These are phyloP conservation scores for Mycena pura DNA, from an alignment of 768 basidiomycete species.

Conservation along the genomic window DNA sequence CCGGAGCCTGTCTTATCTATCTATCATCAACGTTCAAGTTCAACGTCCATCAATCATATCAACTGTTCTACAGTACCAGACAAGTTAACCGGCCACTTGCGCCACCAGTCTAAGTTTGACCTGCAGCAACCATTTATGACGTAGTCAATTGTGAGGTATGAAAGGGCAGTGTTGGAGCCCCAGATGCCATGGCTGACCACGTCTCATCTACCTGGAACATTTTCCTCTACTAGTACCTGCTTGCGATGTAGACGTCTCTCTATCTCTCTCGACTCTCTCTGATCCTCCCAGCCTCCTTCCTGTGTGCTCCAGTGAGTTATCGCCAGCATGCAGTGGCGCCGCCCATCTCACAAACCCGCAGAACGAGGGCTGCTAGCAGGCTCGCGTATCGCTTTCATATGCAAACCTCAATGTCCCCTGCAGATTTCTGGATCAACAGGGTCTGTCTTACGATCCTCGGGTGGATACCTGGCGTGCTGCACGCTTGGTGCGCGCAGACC, in stretches of 20 bases:
- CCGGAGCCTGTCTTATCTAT: no score
- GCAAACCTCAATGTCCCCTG: background rate
- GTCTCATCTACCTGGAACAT: constrained; percentile 40
- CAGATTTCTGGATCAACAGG: constrained; percentile 44
- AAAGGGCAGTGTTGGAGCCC: no score
- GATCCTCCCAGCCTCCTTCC: constrained; percentile 27
- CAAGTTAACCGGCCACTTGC: no score
- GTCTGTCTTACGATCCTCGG: constrained; percentile 45
- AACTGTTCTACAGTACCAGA: no score
- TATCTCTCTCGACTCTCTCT: background rate
- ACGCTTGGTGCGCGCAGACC: constrained; percentile 44
- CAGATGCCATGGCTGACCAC: constrained; percentile 31
- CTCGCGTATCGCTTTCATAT: background rate
- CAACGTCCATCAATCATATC: no score
- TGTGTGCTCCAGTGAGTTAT: constrained; percentile 36
- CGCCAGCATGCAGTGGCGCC: background rate
- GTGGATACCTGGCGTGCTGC: constrained; percentile 49
- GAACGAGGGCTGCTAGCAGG: constrained; percentile 36
- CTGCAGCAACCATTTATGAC: no score
- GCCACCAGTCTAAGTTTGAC: no score
- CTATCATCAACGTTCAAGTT: no score
- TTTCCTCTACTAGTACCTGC: constrained; percentile 46
- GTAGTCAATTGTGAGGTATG: no score
- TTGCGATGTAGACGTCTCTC: constrained; percentile 36
- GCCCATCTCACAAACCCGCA: no score